These are phyloP conservation scores for Fusarium poae DNA, from an alignment of 2,329 filamentous ascomycete genomes.

Conservation along the genomic window DNA sequence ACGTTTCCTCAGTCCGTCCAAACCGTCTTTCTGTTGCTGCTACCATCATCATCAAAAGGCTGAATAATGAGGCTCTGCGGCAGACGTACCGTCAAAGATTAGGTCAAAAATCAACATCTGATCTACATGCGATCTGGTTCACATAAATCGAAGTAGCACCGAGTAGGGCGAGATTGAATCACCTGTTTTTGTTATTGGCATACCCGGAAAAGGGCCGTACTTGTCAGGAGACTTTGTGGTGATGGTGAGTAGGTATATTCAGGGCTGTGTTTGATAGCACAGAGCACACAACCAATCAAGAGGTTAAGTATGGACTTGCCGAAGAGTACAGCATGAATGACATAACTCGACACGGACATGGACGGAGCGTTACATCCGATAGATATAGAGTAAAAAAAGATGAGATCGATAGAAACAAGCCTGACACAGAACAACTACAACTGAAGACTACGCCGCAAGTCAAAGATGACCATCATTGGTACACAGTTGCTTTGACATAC, in stretches of 20 bases:
- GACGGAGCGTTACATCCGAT: constrained; percentile 28
- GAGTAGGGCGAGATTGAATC: constrained; percentile 30
- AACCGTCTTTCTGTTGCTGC: background rate
- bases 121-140: constrained; percentile 32
- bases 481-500: constrained; percentile 1
- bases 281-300: constrained; percentile 18
- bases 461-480: constrained; percentile 1
- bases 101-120: constrained; percentile 31
- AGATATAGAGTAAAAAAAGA: constrained; percentile 9
- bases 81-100: constrained; percentile 11
- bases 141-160: constrained; percentile 26
- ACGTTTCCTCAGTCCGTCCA: background rate
- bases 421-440: constrained; percentile 15
- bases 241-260: constrained; percentile 12
- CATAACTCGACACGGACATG: constrained; percentile 2
- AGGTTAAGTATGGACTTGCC: constrained; percentile 14
- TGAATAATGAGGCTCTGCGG: constrained; percentile 31
- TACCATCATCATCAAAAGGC: background rate
- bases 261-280: constrained; percentile 24
- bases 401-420: constrained; percentile 17
- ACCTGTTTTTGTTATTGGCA: constrained; percentile 22
- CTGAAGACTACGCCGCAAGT: constrained; percentile 18
- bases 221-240: constrained; percentile 34
- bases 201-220: constrained; percentile 31
- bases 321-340: constrained; percentile 25